Base-by-base conservation (phyloP, 345 rosid species). In the Bretschneidera sinensis region DNA sequence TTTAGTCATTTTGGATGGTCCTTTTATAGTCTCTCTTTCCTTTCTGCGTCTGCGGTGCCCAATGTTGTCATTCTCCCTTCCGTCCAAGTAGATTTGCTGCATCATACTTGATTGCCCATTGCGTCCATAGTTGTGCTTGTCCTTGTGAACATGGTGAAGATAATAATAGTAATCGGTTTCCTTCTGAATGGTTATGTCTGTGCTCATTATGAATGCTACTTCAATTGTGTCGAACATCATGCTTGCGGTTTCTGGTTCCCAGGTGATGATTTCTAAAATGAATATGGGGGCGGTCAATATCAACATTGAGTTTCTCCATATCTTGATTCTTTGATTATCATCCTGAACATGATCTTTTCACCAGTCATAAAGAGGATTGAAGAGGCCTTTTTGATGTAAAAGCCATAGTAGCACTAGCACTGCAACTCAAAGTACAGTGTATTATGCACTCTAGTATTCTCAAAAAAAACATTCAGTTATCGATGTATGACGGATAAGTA, bases 351-450 rank as follows among this genome's bases (percentile, higher is more conserved):
- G n/a, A n/a, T n/a, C n/a, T n/a, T n/a, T n/a, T n/a, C n/a, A n/a
- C n/a, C n/a, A n/a, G n/a, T n/a, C n/a, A n/a, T n/a, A n/a, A n/a
- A n/a, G n/a, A 67, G 80, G 83, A 65, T 84, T 82, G 22, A 86
- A 82, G 55, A 80, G 64, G 55, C 90, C 88, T 72, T 86, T 80
- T 52, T 82, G 86, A n/a, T n/a, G 87, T 65, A 86, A 74, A 51
- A 83, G 84, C 87, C 89, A 86, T 6, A 71, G 62, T 48, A 80
- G 64, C 60, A 83, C 94, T 18, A 78, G 63, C 67, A 78, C 85
- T 86, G 83, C 54, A 78, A 63, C 59, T 59, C 59, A n/a, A n/a
- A 60, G 43, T 13, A 55, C 17, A 55, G 7, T 48, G 19, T 17
- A 34, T 43, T 4, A 39, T 19, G 4, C 15, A 55, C 17, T 20